Evolutionary conservation across 176 grass and related monocot species (phyloP).

Genomic region (Pontederia crassipes): DNA sequence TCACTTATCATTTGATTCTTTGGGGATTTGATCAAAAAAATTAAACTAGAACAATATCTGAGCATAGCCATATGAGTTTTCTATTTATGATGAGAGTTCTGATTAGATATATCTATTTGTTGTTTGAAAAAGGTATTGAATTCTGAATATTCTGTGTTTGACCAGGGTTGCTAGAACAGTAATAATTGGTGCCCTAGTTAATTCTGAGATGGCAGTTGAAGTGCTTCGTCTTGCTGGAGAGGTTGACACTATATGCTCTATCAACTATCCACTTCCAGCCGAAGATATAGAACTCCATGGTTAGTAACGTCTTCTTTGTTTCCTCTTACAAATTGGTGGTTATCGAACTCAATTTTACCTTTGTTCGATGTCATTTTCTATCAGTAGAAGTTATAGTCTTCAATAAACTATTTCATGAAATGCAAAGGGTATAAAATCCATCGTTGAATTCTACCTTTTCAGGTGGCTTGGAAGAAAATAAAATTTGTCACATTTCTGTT

Average conservation of each 20-base stretch:
- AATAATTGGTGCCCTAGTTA: constrained; percentile 65
- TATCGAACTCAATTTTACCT: too few species aligned
- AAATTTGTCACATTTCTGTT: too few species aligned
- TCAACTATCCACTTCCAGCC: constrained; percentile 74
- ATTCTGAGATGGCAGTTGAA: constrained; percentile 54
- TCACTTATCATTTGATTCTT: too few species aligned
- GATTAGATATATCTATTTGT: neutral
- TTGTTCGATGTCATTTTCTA: too few species aligned
- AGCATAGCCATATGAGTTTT: too few species aligned
- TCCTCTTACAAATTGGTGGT: constrained; percentile 2
- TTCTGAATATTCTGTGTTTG: neutral
- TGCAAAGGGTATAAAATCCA: too few species aligned
- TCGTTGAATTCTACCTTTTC: too few species aligned
- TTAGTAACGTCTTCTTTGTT: constrained; percentile 18
- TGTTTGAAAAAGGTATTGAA: neutral
- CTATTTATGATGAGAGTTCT: neutral
- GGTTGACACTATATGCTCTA: constrained; percentile 57
- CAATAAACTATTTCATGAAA: too few species aligned
- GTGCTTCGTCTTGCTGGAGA: constrained; percentile 67
- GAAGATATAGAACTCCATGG: constrained; percentile 66
- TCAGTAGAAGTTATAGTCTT: too few species aligned
- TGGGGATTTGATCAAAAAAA: too few species aligned
- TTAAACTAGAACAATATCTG: too few species aligned
- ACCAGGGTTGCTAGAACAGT: constrained; percentile 83
- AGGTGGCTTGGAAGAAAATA: too few species aligned